phyloP scores from a whole-genome alignment of 306 rosid species.

The Cicer chorassanicum region DNA sequence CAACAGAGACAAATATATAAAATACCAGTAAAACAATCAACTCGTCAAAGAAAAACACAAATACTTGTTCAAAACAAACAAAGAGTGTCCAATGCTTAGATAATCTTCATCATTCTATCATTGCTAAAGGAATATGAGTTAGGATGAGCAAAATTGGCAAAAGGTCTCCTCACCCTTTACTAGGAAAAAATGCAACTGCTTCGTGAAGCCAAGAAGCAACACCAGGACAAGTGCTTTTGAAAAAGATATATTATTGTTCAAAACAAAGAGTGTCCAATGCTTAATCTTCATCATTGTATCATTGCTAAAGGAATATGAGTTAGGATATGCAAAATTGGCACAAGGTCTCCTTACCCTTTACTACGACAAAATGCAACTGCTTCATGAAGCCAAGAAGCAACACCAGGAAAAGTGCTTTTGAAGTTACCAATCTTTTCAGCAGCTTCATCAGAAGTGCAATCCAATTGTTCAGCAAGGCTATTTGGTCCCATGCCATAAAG shows the following conservation, averaged over 20 bases:
- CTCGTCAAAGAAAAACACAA: constrained; percentile 9
- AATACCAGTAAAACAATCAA: background rate
- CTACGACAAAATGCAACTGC: constrained; percentile 72
- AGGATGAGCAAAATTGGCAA: constrained; percentile 32
- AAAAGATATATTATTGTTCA: constrained; percentile 30
- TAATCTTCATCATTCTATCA: constrained; percentile 17
- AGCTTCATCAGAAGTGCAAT: constrained; percentile 80
- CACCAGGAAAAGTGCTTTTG: constrained; percentile 84
- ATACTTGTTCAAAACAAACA: constrained; percentile 16
- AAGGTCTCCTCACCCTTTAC: constrained; percentile 75
- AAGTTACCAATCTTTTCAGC: constrained; percentile 77
- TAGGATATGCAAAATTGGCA: constrained; percentile 34
- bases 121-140: constrained; percentile 13
- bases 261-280: constrained; percentile 28
- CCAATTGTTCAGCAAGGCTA: constrained; percentile 85
- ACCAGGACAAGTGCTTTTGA: constrained; percentile 78
- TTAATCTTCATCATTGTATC: background rate
- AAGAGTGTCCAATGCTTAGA: constrained; percentile 29
- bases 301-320: constrained; percentile 7
- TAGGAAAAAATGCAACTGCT: constrained; percentile 71
- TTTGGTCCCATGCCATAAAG: constrained; percentile 97
- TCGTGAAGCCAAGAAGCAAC: constrained; percentile 93
- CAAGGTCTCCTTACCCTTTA: constrained; percentile 75
- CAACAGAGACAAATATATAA: background rate
- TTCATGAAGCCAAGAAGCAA: constrained; percentile 91